phyloP scores from a whole-genome alignment of 1,139 yeast genomes.

The Saccharomyces hybrid region DNA sequence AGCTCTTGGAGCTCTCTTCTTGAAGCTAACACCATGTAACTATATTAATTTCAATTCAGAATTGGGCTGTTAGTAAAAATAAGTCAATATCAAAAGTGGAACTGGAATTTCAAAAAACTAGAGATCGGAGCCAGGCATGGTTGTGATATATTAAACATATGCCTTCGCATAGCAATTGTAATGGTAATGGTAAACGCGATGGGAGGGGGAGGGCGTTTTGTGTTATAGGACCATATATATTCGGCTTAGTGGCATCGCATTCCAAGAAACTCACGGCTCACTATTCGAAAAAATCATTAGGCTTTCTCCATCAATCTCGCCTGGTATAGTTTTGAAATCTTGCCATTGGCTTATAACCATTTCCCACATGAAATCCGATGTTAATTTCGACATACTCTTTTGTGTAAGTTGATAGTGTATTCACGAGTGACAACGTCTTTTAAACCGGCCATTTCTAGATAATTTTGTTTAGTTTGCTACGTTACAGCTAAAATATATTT shows the following conservation, averaged over 20 bases:
- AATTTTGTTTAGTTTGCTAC: not conserved
- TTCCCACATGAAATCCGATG: not conserved
- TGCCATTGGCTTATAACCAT: not conserved
- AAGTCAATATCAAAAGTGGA: not conserved
- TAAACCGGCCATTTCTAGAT: conserved; percentile 71
- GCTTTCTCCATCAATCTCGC: not conserved
- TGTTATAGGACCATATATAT: not conserved
- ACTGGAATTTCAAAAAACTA: not conserved
- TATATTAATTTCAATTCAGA: conserved; percentile 22
- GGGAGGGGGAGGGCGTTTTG: not conserved
- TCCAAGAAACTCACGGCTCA: not conserved
- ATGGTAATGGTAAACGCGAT: not conserved
- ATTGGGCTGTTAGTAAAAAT: not conserved
- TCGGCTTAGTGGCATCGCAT: not conserved
- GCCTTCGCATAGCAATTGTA: not conserved
- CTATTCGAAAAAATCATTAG: not conserved
- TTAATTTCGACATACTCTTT: conserved; percentile 65
- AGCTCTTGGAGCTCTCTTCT: conserved; percentile 99
- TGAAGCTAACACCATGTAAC: conserved; percentile 98
- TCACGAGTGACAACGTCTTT: conserved; percentile 99
- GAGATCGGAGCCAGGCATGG: not conserved
- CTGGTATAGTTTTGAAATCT: not conserved
- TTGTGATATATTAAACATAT: not conserved
- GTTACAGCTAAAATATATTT: not conserved
- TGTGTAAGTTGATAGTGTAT: conserved; percentile 99